Evolutionary conservation across 352 stramenopile genomes (phyloP), one percentile per base, ranked within the genome.

Genomic region (Phytophthora colocasiae): DNA sequence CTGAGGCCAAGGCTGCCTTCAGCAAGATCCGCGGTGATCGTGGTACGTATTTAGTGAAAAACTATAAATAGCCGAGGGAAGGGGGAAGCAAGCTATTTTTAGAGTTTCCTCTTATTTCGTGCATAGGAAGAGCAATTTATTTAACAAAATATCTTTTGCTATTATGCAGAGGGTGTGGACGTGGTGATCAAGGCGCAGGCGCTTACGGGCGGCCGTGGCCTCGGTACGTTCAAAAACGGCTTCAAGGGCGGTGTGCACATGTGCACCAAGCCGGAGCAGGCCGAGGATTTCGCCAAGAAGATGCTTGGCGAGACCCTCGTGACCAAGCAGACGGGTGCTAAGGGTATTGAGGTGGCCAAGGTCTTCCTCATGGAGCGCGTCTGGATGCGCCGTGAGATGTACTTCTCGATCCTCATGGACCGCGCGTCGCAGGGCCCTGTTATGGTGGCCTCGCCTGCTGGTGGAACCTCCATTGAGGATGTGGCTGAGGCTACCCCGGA

Each of bases 371-470:
- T 98, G 66, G 93, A 98, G 78, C 84, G 93, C 58, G 82, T 98
- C 47, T 96, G 97, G 80, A 97, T 98, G 81, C 83, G 91, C 36
- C 83, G 91, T 34, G 98, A 99, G 83, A 98, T 99, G 86, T 99
- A 99, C 83, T 95, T 99, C 52, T 95, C 89, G 61, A 99, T 99
- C 80, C 81, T 99, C 39, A 98, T 99, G 93, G 98, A 99, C 82
- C 93, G 97, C 40, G 89, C 84, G 14, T 96, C 83, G 66, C 90
- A 98, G 68, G 97, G 97, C 29, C 97, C 97, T 6, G 83, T 99
- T 34, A 92, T 99, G 62, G 95, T 99, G 47, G 97, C 92, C n/a
- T 98, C 88, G 70, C 85, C 89, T 65, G 78, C 89, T 14, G 97
- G 98, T 58, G 98, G 97, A 63, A 98, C 89, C 60, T 96, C 87